These are phyloP conservation scores for Saccharomycopsis fibuligera DNA, from an alignment of 805 yeast species.

Conservation along the genomic window DNA sequence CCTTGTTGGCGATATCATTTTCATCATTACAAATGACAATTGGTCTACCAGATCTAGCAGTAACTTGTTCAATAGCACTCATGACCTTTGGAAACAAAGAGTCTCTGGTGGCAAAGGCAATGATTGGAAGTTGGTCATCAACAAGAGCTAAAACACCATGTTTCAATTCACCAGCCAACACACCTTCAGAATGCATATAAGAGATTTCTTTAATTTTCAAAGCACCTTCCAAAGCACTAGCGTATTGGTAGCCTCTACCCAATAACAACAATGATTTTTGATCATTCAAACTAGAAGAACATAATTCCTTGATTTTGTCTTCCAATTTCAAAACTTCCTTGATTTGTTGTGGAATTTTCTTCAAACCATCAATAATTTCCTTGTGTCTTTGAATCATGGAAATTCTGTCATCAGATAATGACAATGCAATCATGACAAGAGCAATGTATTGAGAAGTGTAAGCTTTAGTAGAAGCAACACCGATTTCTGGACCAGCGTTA, in stretches of 20 bases:
- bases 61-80: conserved; percentile 93
- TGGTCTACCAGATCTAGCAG: conserved; percentile 96
- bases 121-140: conserved; percentile 88
- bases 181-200: conserved; percentile 99
- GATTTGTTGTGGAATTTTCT: conserved; percentile 80
- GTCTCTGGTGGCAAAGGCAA: conserved; percentile 94
- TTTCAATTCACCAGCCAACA: conserved; percentile 96
- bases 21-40: conserved; percentile 84
- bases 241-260: conserved; percentile 97
- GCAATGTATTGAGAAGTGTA: conserved; percentile 98
- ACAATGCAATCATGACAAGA: conserved; percentile 90
- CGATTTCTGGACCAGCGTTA: conserved; percentile 99
- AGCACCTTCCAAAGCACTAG: conserved; percentile 98
- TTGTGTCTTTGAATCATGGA: conserved; percentile 69
- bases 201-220: conserved; percentile 96
- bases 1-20: conserved; percentile 57
- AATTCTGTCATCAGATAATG: conserved; percentile 86
- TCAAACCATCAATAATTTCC: conserved; percentile 82
- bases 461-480: conserved; percentile 98
- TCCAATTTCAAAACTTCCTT: conserved; percentile 68
- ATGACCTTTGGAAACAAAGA: conserved; percentile 92
- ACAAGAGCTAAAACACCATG: conserved; percentile 97
- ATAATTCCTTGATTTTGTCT: conserved; percentile 65
- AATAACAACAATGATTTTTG: conserved; percentile 84
- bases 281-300: conserved; percentile 63